A percentile compares a stretch with the other conserved stretches of the same genome.
Conservation (phyloP, 106 monocot genomes). For the Agapanthus africanus region DNA sequence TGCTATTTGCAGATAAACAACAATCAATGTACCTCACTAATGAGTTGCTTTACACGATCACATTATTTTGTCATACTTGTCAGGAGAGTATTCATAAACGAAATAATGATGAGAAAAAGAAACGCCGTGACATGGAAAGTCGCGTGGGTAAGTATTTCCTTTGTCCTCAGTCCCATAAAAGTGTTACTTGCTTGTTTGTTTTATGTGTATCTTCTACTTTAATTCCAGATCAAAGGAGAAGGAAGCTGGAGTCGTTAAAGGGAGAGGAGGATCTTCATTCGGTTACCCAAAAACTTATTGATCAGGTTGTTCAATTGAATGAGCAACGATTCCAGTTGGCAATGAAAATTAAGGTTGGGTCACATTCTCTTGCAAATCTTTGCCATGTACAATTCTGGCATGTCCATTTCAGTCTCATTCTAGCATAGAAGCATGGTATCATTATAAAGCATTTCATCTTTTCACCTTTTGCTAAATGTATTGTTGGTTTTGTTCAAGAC, state of each 20-base stretch:
- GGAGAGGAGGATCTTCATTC: constrained; percentile 65
- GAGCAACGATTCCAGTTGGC: constrained; percentile 50
- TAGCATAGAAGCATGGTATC: too few species aligned
- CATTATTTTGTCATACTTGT: constrained; percentile 5
- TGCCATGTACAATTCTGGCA: background rate
- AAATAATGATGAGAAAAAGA: constrained; percentile 50
- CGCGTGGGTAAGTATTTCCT: constrained; percentile 52
- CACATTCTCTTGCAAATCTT: constrained; percentile 1
- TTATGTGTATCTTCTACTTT: constrained; percentile 10
- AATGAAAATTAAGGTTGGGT: constrained; percentile 58
- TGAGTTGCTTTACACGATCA: background rate
- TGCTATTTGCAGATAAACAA: constrained; percentile 5
- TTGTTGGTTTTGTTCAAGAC: constrained; percentile 29
- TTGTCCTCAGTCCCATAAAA: background rate
- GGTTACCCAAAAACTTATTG: constrained; percentile 55
- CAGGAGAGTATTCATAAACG: constrained; percentile 46
- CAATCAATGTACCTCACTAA: background rate
- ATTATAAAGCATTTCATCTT: too few species aligned
- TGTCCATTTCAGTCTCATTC: background rate
- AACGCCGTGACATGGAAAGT: constrained; percentile 53
- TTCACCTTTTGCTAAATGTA: constrained; percentile 4
- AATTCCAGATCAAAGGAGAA: constrained; percentile 57
- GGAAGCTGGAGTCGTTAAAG: constrained; percentile 52
- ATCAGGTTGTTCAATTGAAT: constrained; percentile 48
- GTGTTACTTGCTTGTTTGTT: background rate